These are phyloP conservation scores for Echeveria elegans DNA, from an alignment of 164 flowering plant species.

Conservation along the genomic window DNA sequence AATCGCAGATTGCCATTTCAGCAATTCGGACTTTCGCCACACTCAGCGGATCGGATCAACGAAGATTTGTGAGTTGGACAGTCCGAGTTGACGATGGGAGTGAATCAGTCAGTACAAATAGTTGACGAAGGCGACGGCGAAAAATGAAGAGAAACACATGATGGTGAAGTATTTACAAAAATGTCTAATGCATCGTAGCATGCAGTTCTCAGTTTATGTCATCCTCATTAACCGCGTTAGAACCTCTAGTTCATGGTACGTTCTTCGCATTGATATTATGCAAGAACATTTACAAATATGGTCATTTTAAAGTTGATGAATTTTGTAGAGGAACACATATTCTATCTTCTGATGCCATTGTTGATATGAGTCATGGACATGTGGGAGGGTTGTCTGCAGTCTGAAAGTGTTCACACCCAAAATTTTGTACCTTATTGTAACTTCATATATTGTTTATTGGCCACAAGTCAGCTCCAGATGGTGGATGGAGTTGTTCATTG, in stretches of 20 bases:
- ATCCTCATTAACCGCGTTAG: no score
- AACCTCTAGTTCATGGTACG: no score
- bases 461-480: no score
- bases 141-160: constrained; percentile 24
- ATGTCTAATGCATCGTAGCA: no score
- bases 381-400: constrained; percentile 90
- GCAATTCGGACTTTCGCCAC: no score
- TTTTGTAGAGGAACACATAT: constrained; percentile 40
- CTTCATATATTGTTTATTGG: no score
- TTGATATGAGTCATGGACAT: constrained; percentile 87
- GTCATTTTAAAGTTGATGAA: no score
- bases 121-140: constrained; percentile 40
- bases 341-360: constrained; percentile 71
- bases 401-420: constrained; percentile 81
- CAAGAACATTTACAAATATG: no score
- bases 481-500: no score
- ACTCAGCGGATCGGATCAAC: neutral
- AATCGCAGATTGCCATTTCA: neutral
- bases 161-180: no score
- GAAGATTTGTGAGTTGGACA: neutral
- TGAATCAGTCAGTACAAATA: constrained; percentile 47
- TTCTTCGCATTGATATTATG: neutral
- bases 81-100: constrained; percentile 36
- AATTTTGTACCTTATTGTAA: no score
- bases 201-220: no score